phyloP scores from a whole-genome alignment of 257 asterid genomes.

The Capsicum rhomboideum region DNA sequence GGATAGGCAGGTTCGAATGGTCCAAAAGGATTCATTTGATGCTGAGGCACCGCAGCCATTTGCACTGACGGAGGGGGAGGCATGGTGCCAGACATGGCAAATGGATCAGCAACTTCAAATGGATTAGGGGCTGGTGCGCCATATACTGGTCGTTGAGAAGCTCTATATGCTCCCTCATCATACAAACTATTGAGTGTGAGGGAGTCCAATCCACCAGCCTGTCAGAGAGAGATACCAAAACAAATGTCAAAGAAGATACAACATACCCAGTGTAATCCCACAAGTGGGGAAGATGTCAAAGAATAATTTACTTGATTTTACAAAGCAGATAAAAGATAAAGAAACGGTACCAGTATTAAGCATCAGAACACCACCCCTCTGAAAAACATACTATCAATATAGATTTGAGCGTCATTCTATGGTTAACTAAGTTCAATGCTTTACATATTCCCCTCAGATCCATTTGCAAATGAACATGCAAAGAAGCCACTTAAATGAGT shows the following conservation, averaged over 20 bases:
- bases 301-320: neutral
- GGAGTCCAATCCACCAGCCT: conserved; percentile 97
- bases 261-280: too few relatives aligned
- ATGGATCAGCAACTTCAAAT: conserved; percentile 72
- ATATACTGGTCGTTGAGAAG: conserved; percentile 77
- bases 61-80: conserved; percentile 51
- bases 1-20: conserved; percentile 58
- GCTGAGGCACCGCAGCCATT: conserved; percentile 35
- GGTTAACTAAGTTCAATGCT: neutral
- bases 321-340: neutral
- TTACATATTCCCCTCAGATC: neutral
- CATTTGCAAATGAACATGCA: neutral
- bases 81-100: conserved; percentile 38
- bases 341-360: neutral
- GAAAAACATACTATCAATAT: neutral
- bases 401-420: neutral
- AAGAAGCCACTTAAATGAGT: neutral
- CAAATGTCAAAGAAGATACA: neutral
- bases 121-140: conserved; percentile 94
- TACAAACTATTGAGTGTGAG: conserved; percentile 77
- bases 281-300: too few relatives aligned
- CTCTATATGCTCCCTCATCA: conserved; percentile 85
- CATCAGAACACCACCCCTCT: neutral
- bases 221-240: conserved; percentile 3
- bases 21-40: conserved; percentile 69